A percentile compares a stretch with the other conserved stretches of the same genome.
These are phyloP conservation scores for Aspergillus felis DNA, from an alignment of 2,329 filamentous ascomycete species.

Conservation along the genomic window DNA sequence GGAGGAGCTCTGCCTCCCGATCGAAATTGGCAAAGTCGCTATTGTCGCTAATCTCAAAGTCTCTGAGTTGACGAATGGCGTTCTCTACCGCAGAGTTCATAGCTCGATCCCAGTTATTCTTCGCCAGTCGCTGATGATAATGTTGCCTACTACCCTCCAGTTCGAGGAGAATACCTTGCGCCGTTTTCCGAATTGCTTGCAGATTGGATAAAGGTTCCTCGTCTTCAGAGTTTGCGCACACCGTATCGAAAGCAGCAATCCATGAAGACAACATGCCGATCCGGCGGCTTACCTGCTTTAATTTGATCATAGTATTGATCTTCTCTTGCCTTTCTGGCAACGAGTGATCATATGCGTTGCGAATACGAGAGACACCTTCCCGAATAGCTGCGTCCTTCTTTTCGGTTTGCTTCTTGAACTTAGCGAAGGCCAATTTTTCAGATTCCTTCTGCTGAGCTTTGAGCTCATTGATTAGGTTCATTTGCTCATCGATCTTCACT, in stretches of 20 bases:
- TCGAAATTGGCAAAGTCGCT: constrained; percentile 68
- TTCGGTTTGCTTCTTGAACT: constrained; percentile 85
- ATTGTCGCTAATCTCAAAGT: constrained; percentile 63
- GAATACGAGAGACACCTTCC: constrained; percentile 76
- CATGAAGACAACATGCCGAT: constrained; percentile 84
- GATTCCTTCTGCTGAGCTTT: constrained; percentile 89
- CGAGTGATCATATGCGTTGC: constrained; percentile 79
- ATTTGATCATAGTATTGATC: constrained; percentile 71
- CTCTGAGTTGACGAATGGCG: constrained; percentile 71
- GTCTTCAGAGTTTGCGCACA: constrained; percentile 68
- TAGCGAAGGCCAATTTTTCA: constrained; percentile 74
- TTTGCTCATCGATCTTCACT: constrained; percentile 98
- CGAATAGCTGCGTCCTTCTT: constrained; percentile 72
- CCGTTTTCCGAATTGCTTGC: constrained; percentile 75
- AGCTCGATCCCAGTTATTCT: constrained; percentile 79
- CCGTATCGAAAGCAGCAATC: constrained; percentile 84
- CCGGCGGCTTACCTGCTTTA: constrained; percentile 77
- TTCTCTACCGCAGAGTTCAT: constrained; percentile 86
- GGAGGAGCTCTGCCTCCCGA: constrained; percentile 81
- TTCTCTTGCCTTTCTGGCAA: constrained; percentile 73
- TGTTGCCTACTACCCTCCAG: constrained; percentile 87
- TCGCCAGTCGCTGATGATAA: constrained; percentile 77
- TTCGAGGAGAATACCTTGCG: constrained; percentile 82
- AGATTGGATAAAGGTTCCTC: constrained; percentile 65
- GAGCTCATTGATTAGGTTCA: constrained; percentile 92